Evolutionary conservation across 345 rosid species (phyloP).

Genomic region (Lepidium didymum): DNA sequence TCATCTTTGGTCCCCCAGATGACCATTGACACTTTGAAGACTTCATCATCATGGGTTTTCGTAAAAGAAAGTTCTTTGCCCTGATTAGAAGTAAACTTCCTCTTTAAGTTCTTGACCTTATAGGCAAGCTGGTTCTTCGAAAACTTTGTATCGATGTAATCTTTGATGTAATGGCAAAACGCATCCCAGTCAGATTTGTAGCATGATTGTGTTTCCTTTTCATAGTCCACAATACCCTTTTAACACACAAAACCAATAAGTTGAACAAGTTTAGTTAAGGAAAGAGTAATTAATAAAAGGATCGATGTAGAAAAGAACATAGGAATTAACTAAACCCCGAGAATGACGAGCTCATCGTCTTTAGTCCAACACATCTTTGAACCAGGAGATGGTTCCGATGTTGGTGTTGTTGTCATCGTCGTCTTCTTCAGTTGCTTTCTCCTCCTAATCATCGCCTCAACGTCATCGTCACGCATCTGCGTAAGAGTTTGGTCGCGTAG

Average conservation of each 20-base stretch:
- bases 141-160: not conserved
- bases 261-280: not conserved
- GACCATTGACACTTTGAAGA: not conserved
- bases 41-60: not conserved
- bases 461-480: not conserved
- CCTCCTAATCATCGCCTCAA: not conserved
- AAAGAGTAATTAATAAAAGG: not conserved
- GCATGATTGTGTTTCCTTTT: not conserved
- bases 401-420: not conserved
- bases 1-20: slow-evolving; percentile 4
- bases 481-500: not conserved
- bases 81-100: not conserved
- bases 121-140: not conserved
- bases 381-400: not conserved
- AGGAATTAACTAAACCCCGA: slow-evolving; percentile 3
- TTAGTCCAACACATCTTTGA: not conserved
- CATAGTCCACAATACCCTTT: slow-evolving; percentile 15
- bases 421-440: not conserved
- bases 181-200: not conserved
- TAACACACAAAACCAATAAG: not conserved
- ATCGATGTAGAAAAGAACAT: not conserved
- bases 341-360: slow-evolving; percentile 12
- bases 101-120: slow-evolving; percentile 4
- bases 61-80: not conserved
- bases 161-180: not conserved